Evolutionary conservation across 331 rosid genomes (phyloP).

Genomic region (Saraca asoca): DNA sequence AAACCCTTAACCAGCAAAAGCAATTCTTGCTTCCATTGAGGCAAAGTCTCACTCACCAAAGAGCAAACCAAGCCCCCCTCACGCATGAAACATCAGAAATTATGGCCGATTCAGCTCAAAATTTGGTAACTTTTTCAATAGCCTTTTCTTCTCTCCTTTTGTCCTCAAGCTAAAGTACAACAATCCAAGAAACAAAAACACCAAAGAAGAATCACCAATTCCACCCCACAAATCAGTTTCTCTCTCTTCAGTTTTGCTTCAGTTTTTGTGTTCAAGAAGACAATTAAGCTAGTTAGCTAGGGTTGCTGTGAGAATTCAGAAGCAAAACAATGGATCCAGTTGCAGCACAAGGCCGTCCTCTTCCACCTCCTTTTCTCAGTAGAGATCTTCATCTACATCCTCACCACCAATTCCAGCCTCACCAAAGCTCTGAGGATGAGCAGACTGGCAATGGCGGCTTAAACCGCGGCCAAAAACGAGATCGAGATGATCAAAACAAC

Average conservation of each 20-base stretch:
- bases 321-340: slow-evolving; percentile 69
- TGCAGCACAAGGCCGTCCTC: slow-evolving; percentile 78
- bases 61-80: slow-evolving; percentile 19
- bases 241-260: slow-evolving; percentile 19
- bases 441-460: slow-evolving; percentile 45
- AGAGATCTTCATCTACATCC: slow-evolving; percentile 78
- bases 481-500: slow-evolving; percentile 49
- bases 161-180: slow-evolving; percentile 23
- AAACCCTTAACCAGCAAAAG: slow-evolving; percentile 49
- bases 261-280: not conserved
- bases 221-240: slow-evolving; percentile 26
- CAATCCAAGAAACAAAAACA: not conserved
- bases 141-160: slow-evolving; percentile 18
- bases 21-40: slow-evolving; percentile 28
- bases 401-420: slow-evolving; percentile 68
- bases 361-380: slow-evolving; percentile 76
- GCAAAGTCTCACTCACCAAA: slow-evolving; percentile 22
- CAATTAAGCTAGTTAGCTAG: slow-evolving; percentile 3
- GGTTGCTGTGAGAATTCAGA: slow-evolving; percentile 6
- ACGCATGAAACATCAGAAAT: slow-evolving; percentile 30
- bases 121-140: slow-evolving; percentile 32
- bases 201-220: slow-evolving; percentile 7
- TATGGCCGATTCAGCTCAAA: slow-evolving; percentile 43
- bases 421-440: slow-evolving; percentile 57
- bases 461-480: slow-evolving; percentile 60